These are phyloP conservation scores for Leptodontidium sp. DNA, from an alignment of 2,329 filamentous ascomycete genomes.

Conservation along the genomic window DNA sequence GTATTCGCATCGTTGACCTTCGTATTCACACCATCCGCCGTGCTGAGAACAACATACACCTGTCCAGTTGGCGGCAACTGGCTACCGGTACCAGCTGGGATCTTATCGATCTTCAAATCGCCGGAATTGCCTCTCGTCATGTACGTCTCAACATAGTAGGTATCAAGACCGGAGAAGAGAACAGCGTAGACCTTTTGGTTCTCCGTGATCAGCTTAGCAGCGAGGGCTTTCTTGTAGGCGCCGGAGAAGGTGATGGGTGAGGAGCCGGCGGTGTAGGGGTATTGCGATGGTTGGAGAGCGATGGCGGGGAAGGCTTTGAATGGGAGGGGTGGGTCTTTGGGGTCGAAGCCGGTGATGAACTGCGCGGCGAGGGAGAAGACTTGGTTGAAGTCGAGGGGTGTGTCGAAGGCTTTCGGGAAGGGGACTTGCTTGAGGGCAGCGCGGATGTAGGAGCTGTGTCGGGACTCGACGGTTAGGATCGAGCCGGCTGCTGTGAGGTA, in stretches of 20 bases:
- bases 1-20: slow-evolving; percentile 50
- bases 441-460: slow-evolving; percentile 70
- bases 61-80: slow-evolving; percentile 46
- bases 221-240: slow-evolving; percentile 38
- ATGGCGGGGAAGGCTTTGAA: slow-evolving; percentile 67
- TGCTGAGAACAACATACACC: slow-evolving; percentile 52
- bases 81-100: slow-evolving; percentile 31
- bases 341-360: slow-evolving; percentile 66
- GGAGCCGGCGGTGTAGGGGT: slow-evolving; percentile 35
- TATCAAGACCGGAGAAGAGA: slow-evolving; percentile 42
- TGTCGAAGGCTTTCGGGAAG: slow-evolving; percentile 67
- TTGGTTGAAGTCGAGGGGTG: slow-evolving; percentile 63
- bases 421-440: slow-evolving; percentile 56
- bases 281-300: slow-evolving; percentile 38
- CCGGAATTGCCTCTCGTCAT: slow-evolving; percentile 33
- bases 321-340: slow-evolving; percentile 60
- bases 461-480: slow-evolving; percentile 70
- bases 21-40: slow-evolving; percentile 45
- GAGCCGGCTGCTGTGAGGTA: slow-evolving; percentile 69
- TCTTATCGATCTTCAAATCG: slow-evolving; percentile 36
- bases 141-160: slow-evolving; percentile 38
- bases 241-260: slow-evolving; percentile 37
- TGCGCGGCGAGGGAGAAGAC: slow-evolving; percentile 71
- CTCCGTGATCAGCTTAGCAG: slow-evolving; percentile 24
- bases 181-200: slow-evolving; percentile 39